Conservation (phyloP, 2,329 filamentous ascomycete genomes). For the Pseudopithomyces maydicus region DNA sequence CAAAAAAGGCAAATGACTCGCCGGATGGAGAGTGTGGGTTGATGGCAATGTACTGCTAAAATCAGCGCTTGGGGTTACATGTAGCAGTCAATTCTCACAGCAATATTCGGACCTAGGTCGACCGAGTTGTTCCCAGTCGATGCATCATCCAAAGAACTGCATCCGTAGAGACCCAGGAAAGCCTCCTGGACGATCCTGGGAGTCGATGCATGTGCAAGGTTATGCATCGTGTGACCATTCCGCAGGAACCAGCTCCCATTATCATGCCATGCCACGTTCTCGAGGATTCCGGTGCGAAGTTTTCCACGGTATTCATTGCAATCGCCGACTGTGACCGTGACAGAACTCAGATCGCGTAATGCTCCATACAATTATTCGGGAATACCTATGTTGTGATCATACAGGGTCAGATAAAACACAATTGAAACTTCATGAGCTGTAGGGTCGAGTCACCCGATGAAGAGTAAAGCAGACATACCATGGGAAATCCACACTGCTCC, state of each 20-base stretch:
- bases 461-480: too few relatives aligned
- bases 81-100: conserved; percentile 16
- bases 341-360: conserved; percentile 10
- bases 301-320: conserved; percentile 14
- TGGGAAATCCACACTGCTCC: conserved; percentile 21
- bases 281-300: conserved; percentile 12
- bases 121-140: too few relatives aligned
- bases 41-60: conserved; percentile 22
- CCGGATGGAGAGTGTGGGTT: conserved; percentile 22
- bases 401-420: too few relatives aligned
- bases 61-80: conserved; percentile 11
- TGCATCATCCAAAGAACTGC: neutral
- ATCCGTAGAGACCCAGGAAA: conserved; percentile 27
- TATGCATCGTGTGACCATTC: neutral
- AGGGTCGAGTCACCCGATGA: too few relatives aligned
- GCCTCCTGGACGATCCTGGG: conserved; percentile 11
- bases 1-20: conserved; percentile 34
- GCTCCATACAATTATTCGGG: conserved; percentile 5
- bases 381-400: conserved; percentile 9
- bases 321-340: neutral
- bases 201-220: conserved; percentile 10
- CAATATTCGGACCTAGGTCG: conserved; percentile 18
- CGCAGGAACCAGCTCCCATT: conserved; percentile 28
- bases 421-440: too few relatives aligned
- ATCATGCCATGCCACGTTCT: conserved; percentile 24